A percentile compares a stretch with the other conserved stretches of the same genome.
Evolutionary conservation across 352 stramenopile genomes (phyloP).

Genomic region (Globisporangium cederbergense): DNA sequence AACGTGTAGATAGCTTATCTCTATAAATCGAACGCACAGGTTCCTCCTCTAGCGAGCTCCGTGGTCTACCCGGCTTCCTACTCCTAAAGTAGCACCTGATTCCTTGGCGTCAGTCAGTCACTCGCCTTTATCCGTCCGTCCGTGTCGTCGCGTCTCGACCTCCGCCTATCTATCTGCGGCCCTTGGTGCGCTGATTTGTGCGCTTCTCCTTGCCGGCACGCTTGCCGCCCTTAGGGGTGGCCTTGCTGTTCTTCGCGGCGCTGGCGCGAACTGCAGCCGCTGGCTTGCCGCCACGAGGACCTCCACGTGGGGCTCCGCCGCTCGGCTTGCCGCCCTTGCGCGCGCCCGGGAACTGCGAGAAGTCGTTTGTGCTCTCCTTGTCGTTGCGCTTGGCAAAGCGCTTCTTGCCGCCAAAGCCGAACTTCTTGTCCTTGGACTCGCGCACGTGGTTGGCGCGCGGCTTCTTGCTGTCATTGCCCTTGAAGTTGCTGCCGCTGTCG

Average conservation of each 20-base stretch:
- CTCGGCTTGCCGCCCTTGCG: constrained; percentile 43
- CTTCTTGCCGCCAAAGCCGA: constrained; percentile 81
- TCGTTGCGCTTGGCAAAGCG: constrained; percentile 75
- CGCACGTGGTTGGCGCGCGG: constrained; percentile 63
- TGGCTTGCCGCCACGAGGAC: constrained; percentile 32
- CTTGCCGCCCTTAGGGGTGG: constrained; percentile 41
- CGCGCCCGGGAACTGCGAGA: constrained; percentile 56
- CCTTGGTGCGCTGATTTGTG: constrained; percentile 46
- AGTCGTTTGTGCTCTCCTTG: constrained; percentile 78
- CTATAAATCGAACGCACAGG: constrained; percentile 22
- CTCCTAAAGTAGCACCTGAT: background rate
- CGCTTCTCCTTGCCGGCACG: constrained; percentile 58
- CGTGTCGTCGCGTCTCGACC: background rate
- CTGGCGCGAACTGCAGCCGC: constrained; percentile 21
- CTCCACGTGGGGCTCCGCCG: constrained; percentile 7
- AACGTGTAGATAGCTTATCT: constrained; percentile 16
- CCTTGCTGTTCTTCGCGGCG: constrained; percentile 18
- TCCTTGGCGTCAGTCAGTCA: background rate
- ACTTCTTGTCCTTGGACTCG: constrained; percentile 80
- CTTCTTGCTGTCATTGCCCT: constrained; percentile 46
- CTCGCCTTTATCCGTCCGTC: background rate
- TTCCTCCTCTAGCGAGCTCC: background rate
- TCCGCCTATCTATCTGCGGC: constrained; percentile 26
- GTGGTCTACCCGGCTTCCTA: background rate
- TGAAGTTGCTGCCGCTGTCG: constrained; percentile 19